These are phyloP conservation scores for Arthrobotrys megalospora DNA, from an alignment of 2,329 filamentous ascomycete genomes.

Conservation along the genomic window DNA sequence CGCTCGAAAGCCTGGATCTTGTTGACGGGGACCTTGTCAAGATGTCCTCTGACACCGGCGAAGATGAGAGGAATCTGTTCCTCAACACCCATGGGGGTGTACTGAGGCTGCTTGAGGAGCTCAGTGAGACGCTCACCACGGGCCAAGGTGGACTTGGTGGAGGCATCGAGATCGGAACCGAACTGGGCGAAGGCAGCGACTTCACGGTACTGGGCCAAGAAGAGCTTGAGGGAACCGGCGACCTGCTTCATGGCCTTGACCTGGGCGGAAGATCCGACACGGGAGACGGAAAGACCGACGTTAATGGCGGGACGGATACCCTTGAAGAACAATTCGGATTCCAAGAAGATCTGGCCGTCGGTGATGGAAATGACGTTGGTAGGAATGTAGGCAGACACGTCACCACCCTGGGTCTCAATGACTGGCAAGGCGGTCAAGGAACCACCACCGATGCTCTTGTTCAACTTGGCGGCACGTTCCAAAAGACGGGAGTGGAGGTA, in stretches of 20 bases:
- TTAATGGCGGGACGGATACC: slow-evolving; percentile 99
- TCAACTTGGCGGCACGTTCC: slow-evolving; percentile 99
- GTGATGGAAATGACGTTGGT: slow-evolving; percentile 99
- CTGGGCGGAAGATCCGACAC: slow-evolving; percentile 99
- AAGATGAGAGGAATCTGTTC: slow-evolving; percentile 99
- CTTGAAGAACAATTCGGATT: slow-evolving; percentile 99
- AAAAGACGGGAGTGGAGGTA: slow-evolving; percentile 99
- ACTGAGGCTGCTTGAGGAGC: slow-evolving; percentile 85
- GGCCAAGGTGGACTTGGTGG: slow-evolving; percentile 97
- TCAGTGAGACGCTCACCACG: slow-evolving; percentile 94
- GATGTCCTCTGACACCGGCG: slow-evolving; percentile 97
- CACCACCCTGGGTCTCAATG: slow-evolving; percentile 99
- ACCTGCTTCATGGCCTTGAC: slow-evolving; percentile 99
- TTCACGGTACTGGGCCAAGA: slow-evolving; percentile 99
- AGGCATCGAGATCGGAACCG: slow-evolving; percentile 98
- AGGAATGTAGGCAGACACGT: slow-evolving; percentile 99
- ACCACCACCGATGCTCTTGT: slow-evolving; percentile 92
- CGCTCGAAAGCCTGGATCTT: slow-evolving; percentile 94
- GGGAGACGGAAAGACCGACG: slow-evolving; percentile 99
- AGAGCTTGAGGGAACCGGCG: slow-evolving; percentile 98
- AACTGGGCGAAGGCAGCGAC: slow-evolving; percentile 99
- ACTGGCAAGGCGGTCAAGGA: slow-evolving; percentile 96
- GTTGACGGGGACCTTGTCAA: slow-evolving; percentile 88
- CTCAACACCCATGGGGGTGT: slow-evolving; percentile 97
- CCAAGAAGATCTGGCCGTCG: slow-evolving; percentile 99